Percentiles rank a stretch among this genome's conserved stretches.
These are phyloP conservation scores for Rhodotorula glutinis DNA, from an alignment of 1,284 basidiomycete species.

Conservation along the genomic window DNA sequence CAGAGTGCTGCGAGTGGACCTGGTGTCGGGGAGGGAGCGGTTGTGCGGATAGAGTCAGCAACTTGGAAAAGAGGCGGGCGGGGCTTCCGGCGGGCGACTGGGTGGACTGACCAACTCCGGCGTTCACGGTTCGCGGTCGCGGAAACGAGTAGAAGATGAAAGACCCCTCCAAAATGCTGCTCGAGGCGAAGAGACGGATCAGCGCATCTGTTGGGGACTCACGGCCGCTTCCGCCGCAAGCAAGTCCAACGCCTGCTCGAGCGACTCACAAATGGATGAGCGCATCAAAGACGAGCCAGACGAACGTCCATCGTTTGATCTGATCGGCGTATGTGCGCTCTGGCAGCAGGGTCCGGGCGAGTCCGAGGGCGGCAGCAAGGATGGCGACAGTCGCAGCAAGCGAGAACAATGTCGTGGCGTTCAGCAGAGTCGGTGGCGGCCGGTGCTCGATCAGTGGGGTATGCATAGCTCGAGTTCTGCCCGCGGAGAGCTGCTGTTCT, in stretches of 20 bases:
- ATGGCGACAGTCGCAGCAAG: slow-evolving; percentile 21
- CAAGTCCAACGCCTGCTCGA: not conserved
- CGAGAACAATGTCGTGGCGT: slow-evolving; percentile 23
- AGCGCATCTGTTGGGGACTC: not conserved
- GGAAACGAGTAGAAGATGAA: slow-evolving; percentile 67
- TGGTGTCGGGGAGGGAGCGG: not conserved
- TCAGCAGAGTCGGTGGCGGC: slow-evolving; percentile 23
- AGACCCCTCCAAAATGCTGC: slow-evolving; percentile 64
- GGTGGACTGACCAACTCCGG: slow-evolving; percentile 58
- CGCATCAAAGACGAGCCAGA: slow-evolving; percentile 70
- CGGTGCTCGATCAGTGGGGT: not conserved
- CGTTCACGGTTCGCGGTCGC: slow-evolving; percentile 68
- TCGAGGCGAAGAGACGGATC: not conserved
- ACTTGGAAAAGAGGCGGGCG: too few species aligned
- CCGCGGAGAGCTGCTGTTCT: too few species aligned
- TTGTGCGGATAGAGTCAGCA: too few species aligned
- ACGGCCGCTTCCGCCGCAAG: not conserved
- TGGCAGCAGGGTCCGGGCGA: slow-evolving; percentile 6
- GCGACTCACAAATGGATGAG: slow-evolving; percentile 58
- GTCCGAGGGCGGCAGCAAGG: slow-evolving; percentile 8
- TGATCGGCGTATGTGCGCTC: not conserved
- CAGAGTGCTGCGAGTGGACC: slow-evolving; percentile 64
- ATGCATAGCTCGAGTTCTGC: not conserved
- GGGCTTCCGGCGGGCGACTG: not conserved
- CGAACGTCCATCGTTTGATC: slow-evolving; percentile 54